These are phyloP conservation scores for Stevia rebaudiana DNA, from an alignment of 140 eudicot genomes.

Conservation along the genomic window DNA sequence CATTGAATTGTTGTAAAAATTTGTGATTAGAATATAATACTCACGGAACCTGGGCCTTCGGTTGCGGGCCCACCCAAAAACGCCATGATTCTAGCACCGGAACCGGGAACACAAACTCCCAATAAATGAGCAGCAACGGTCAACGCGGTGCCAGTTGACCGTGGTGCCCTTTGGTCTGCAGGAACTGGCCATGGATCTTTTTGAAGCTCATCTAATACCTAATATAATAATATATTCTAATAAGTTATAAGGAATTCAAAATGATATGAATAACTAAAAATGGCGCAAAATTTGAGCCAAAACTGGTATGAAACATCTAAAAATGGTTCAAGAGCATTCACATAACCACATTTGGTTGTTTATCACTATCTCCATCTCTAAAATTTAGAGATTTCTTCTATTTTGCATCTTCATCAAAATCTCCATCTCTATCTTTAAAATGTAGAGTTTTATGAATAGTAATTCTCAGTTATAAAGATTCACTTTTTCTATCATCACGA, in stretches of 20 bases:
- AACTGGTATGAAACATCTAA: too few species aligned
- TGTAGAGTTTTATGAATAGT: too few species aligned
- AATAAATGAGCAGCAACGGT: slow-evolving; percentile 78
- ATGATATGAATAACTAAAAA: background rate
- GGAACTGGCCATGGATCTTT: slow-evolving; percentile 96
- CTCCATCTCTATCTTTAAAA: too few species aligned
- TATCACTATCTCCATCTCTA: too few species aligned
- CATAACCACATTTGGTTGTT: too few species aligned
- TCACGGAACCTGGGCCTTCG: slow-evolving; percentile 96
- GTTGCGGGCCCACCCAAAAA: slow-evolving; percentile 96
- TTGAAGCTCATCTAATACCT: slow-evolving; percentile 97
- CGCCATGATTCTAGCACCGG: slow-evolving; percentile 91
- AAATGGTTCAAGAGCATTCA: too few species aligned
- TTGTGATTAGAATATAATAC: slow-evolving; percentile 33
- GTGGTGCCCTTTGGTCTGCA: slow-evolving; percentile 80
- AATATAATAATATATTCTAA: background rate
- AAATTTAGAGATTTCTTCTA: too few species aligned
- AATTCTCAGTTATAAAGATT: too few species aligned
- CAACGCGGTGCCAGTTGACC: slow-evolving; percentile 89
- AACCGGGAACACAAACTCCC: slow-evolving; percentile 92
- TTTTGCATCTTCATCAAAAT: too few species aligned
- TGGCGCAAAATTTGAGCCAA: too few species aligned
- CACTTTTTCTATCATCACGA: too few species aligned
- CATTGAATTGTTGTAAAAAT: slow-evolving; percentile 4
- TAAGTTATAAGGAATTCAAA: too few species aligned